phyloP scores from a whole-genome alignment of 2,329 filamentous ascomycete genomes.

The Ophiostoma ulmi region DNA sequence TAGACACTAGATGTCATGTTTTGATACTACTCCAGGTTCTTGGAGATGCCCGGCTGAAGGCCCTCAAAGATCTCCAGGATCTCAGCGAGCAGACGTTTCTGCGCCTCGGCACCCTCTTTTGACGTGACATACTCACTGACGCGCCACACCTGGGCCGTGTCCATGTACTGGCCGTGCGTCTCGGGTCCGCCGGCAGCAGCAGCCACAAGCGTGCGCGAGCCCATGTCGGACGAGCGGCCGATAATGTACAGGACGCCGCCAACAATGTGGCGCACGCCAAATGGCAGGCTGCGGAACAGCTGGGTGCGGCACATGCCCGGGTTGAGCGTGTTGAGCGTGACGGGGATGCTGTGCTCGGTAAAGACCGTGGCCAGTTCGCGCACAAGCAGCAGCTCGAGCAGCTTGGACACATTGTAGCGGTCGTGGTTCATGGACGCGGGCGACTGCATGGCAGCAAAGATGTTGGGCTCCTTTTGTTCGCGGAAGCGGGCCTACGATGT shows the following conservation, averaged over 20 bases:
- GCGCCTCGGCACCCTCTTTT: conserved; percentile 36
- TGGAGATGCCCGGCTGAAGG: conserved; percentile 39
- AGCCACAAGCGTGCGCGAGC: conserved; percentile 38
- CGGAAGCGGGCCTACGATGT: conserved; percentile 33
- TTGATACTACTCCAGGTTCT: conserved; percentile 28
- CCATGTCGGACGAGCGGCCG: conserved; percentile 39
- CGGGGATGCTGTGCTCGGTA: conserved; percentile 31
- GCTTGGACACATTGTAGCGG: conserved; percentile 37
- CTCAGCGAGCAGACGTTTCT: conserved; percentile 41
- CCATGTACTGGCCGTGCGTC: conserved; percentile 41
- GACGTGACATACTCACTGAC: conserved; percentile 36
- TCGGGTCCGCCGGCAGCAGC: conserved; percentile 37
- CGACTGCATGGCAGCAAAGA: conserved; percentile 36
- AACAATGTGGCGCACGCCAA: conserved; percentile 31
- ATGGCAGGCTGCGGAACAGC: conserved; percentile 36
- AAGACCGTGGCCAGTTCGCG: conserved; percentile 36
- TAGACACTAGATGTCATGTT: neutral
- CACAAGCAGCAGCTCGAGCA: conserved; percentile 34
- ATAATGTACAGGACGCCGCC: conserved; percentile 28
- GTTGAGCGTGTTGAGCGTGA: conserved; percentile 39
- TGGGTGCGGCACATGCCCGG: conserved; percentile 41
- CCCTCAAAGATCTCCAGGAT: conserved; percentile 40
- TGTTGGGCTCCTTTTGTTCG: conserved; percentile 31
- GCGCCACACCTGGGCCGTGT: conserved; percentile 32
- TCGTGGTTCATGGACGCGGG: conserved; percentile 31